These are phyloP conservation scores for Acidiella bohemica DNA, from an alignment of 495 filamentous ascomycete genomes.

Conservation along the genomic window DNA sequence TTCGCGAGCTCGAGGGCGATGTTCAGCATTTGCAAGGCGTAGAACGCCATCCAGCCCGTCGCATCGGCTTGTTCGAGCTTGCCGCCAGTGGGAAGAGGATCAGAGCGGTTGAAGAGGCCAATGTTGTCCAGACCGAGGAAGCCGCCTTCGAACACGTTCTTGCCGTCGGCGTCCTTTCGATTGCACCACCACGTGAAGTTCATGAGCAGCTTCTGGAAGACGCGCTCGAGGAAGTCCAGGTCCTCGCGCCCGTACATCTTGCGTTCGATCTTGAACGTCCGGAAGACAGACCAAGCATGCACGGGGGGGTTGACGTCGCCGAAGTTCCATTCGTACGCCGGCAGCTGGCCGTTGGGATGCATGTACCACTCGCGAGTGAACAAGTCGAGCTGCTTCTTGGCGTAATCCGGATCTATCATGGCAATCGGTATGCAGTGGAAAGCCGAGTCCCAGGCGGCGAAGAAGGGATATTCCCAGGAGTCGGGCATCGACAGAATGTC, in stretches of 20 bases:
- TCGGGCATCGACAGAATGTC: slow-evolving; percentile 96
- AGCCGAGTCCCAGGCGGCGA: slow-evolving; percentile 92
- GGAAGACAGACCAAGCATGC: slow-evolving; percentile 89
- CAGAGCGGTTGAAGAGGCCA: slow-evolving; percentile 93
- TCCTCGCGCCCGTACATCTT: slow-evolving; percentile 94
- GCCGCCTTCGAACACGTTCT: slow-evolving; percentile 93
- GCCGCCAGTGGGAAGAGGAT: slow-evolving; percentile 86
- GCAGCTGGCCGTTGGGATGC: slow-evolving; percentile 92
- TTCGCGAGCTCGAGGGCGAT: slow-evolving; percentile 90
- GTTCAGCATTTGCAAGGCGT: slow-evolving; percentile 89
- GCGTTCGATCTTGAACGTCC: slow-evolving; percentile 93
- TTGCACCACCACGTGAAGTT: slow-evolving; percentile 99
- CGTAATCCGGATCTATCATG: slow-evolving; percentile 95
- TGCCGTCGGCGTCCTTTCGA: slow-evolving; percentile 82
- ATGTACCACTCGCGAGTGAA: slow-evolving; percentile 98
- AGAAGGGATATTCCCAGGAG: slow-evolving; percentile 98
- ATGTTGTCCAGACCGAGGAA: slow-evolving; percentile 97
- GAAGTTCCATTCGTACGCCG: slow-evolving; percentile 95
- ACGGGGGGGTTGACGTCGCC: slow-evolving; percentile 93
- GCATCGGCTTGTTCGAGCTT: slow-evolving; percentile 91
- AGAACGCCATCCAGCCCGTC: slow-evolving; percentile 98
- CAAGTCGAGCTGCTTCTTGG: slow-evolving; percentile 92
- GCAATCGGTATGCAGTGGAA: slow-evolving; percentile 93
- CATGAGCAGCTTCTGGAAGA: slow-evolving; percentile 87
- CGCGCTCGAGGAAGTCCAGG: slow-evolving; percentile 85